Evolutionary conservation across 2,329 filamentous ascomycete genomes (phyloP), one percentile per base, ranked within the genome.

Genomic region (Metarhizium robertsii): DNA sequence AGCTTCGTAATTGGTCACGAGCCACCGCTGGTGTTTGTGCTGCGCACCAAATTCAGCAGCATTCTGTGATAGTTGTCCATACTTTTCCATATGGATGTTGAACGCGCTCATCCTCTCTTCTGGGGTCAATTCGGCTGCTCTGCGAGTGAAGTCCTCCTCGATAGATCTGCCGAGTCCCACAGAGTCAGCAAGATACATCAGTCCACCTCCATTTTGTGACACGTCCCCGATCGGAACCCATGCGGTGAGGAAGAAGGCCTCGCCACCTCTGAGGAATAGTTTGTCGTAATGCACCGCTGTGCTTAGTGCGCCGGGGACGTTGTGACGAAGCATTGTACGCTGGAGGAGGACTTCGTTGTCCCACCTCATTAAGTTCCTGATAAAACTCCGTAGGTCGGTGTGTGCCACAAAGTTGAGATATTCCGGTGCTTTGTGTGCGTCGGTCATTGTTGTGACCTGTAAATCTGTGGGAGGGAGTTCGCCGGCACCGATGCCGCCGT

Each of bases 251-350:
- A 72, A 74, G 1, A 76, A 79, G 2, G 76, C 75, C 53, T 79
- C 77, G 2, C 78, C 79, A 62, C 79, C 64, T 4, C 78, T 65
- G 51, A 81, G 63, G 61, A 81, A 81, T 43, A 80, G 80, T 66
- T 81, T 78, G 61, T 81, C 79, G 60, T 81, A 81, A 58, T 81
- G 79, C 10, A 82, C 78, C 0, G 79, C 78, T 58, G 80, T 81
- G 36, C 50, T 52, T 30, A 42, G 50, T n/a, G 34, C 50, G 3
- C 18, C 50, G 14, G 50, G 50, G 50, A 52, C 50, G 50, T 52
- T 43, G 50, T 52, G 50, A 8, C 50, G 50, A 0, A 82, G 65
- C 30, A 81, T 62, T 6, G 76, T 79, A 40, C 50, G 50, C 36
- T 30, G 34, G 34, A 52, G 34, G 2, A 52, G 50, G 14, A 52